Evolutionary conservation across 116 monocot species (phyloP).

Genomic region (Iris pallida): DNA sequence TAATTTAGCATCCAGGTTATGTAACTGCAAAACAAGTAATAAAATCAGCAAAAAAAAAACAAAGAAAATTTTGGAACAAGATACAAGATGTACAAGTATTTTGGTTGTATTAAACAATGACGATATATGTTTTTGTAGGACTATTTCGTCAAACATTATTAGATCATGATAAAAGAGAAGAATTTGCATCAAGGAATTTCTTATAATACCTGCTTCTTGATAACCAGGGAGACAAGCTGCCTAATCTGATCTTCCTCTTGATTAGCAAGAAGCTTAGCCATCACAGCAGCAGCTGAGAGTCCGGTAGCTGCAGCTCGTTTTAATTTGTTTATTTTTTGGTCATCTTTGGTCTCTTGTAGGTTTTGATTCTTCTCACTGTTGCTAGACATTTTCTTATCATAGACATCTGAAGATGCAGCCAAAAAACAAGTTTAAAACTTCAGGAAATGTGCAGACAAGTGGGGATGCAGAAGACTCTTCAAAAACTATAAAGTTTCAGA

Average conservation of each 20-base stretch:
- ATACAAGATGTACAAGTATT: too few relatives aligned
- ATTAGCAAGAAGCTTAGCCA: conserved; percentile 72
- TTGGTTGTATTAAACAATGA: too few relatives aligned
- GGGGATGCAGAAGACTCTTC: too few relatives aligned
- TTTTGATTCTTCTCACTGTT: background rate
- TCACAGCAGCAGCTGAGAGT: conserved; percentile 85
- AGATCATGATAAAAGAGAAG: background rate
- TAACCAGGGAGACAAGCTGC: conserved; percentile 26
- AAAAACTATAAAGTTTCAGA: too few relatives aligned
- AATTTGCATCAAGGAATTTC: background rate
- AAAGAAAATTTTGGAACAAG: background rate
- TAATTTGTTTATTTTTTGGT: conserved; percentile 48
- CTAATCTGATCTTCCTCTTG: conserved; percentile 86
- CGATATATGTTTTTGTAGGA: too few relatives aligned
- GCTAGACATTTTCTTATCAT: conserved; percentile 18
- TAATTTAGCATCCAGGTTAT: conserved; percentile 61
- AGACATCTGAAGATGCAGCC: conserved; percentile 33
- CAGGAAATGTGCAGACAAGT: too few relatives aligned
- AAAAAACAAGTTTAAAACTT: too few relatives aligned
- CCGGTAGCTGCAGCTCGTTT: conserved; percentile 79
- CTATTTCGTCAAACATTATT: background rate
- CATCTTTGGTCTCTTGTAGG: background rate
- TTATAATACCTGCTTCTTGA: conserved; percentile 62
- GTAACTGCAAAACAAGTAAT: conserved; percentile 41
- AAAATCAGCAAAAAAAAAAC: background rate